These are phyloP conservation scores for Volvox carteri DNA, from an alignment of 163 green algal species.

Conservation along the genomic window DNA sequence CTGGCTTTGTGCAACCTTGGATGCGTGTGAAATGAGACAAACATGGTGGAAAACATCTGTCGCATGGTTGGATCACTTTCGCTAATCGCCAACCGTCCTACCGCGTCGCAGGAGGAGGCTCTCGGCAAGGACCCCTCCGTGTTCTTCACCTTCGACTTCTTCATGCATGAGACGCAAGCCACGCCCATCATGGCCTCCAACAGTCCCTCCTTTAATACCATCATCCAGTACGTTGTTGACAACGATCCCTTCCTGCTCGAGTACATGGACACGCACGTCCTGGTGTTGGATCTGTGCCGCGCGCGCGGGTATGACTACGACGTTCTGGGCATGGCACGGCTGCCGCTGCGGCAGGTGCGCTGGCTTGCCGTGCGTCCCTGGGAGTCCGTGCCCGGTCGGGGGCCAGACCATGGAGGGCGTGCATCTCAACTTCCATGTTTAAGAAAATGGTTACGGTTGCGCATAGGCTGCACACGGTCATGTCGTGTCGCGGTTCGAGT, in stretches of 20 bases:
- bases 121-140: slow-evolving; percentile 67
- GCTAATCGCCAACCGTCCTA: neutral
- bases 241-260: slow-evolving; percentile 70
- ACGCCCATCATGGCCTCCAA: slow-evolving; percentile 52
- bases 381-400: too few relatives aligned
- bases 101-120: slow-evolving; percentile 60
- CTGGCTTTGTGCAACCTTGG: too few relatives aligned
- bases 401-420: too few relatives aligned
- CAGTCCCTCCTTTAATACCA: slow-evolving; percentile 60
- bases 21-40: too few relatives aligned
- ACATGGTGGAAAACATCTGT: too few relatives aligned
- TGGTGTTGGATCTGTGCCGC: slow-evolving; percentile 67
- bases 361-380: too few relatives aligned
- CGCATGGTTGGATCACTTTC: too few relatives aligned
- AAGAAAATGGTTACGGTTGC: too few relatives aligned
- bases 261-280: slow-evolving; percentile 68
- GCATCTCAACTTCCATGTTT: too few relatives aligned
- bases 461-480: too few relatives aligned
- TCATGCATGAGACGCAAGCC: slow-evolving; percentile 69
- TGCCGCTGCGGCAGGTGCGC: slow-evolving; percentile 63
- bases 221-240: slow-evolving; percentile 73
- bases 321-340: slow-evolving; percentile 62
- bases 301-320: slow-evolving; percentile 72
- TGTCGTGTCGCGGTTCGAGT: too few relatives aligned
- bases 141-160: slow-evolving; percentile 75